phyloP scores from a whole-genome alignment of 139 green algal genomes.

The Gonium pectorale region DNA sequence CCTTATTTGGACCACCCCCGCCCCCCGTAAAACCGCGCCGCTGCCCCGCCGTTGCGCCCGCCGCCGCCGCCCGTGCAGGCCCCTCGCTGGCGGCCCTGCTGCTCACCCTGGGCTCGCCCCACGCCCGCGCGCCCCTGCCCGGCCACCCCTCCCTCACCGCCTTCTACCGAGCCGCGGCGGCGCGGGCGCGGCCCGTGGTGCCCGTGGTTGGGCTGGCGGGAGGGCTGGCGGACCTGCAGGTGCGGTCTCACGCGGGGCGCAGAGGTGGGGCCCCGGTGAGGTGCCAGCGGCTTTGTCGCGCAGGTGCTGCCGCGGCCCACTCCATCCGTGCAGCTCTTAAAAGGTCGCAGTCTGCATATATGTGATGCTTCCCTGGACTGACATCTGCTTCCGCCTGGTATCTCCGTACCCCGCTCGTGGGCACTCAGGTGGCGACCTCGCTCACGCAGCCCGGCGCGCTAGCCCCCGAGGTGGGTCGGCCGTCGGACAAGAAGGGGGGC shows the following conservation, averaged over 20 bases:
- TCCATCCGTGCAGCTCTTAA: too few relatives aligned
- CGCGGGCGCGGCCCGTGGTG: slow-evolving; percentile 24
- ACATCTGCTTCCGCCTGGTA: background rate
- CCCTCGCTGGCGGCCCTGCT: slow-evolving; percentile 49
- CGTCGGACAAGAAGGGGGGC: too few relatives aligned
- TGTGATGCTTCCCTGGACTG: too few relatives aligned
- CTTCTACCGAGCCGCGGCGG: slow-evolving; percentile 41
- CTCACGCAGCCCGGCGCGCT: slow-evolving; percentile 2
- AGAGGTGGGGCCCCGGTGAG: too few relatives aligned
- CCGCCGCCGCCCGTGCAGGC: slow-evolving; percentile 36
- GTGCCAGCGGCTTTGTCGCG: too few relatives aligned
- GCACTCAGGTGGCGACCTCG: slow-evolving; percentile 12
- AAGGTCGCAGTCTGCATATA: too few relatives aligned
- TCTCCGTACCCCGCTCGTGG: background rate
- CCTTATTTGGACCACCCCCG: too few relatives aligned
- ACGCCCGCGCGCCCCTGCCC: slow-evolving; percentile 53
- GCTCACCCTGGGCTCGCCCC: slow-evolving; percentile 63
- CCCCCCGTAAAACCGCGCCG: too few relatives aligned
- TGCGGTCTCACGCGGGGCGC: too few relatives aligned
- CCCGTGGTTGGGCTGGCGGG: slow-evolving; percentile 55
- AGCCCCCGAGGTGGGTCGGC: background rate
- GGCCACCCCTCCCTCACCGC: slow-evolving; percentile 54
- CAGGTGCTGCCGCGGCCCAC: too few relatives aligned
- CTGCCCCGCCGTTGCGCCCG: background rate
- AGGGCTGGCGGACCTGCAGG: slow-evolving; percentile 63